These are phyloP conservation scores for Emmonsia crescens DNA, from an alignment of 2,329 filamentous ascomycete species.

Conservation along the genomic window DNA sequence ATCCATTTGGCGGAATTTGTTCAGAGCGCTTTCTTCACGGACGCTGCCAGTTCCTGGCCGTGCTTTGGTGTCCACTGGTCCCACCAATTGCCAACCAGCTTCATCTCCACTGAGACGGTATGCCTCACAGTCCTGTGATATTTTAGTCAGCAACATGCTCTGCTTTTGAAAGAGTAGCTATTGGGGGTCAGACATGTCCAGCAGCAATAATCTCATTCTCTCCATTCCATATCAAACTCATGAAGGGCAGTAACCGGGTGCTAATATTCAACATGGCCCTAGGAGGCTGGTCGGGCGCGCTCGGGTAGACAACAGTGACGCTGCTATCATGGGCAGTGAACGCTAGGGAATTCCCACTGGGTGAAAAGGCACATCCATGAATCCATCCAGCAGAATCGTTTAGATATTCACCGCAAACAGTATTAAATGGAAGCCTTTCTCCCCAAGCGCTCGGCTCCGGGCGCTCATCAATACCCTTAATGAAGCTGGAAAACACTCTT, in stretches of 20 bases:
- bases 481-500: slow-evolving; percentile 85
- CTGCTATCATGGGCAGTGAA: slow-evolving; percentile 94
- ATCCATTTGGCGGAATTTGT: slow-evolving; percentile 99
- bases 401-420: slow-evolving; percentile 89
- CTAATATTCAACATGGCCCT: slow-evolving; percentile 80
- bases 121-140: slow-evolving; percentile 57
- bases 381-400: slow-evolving; percentile 98
- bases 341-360: slow-evolving; percentile 81
- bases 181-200: slow-evolving; percentile 52
- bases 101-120: slow-evolving; percentile 76
- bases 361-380: slow-evolving; percentile 85
- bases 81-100: slow-evolving; percentile 71
- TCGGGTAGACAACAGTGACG: slow-evolving; percentile 91
- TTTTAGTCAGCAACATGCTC: neutral
- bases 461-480: slow-evolving; percentile 83
- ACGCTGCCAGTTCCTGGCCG: slow-evolving; percentile 47
- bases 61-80: slow-evolving; percentile 67
- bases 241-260: slow-evolving; percentile 84
- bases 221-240: slow-evolving; percentile 81
- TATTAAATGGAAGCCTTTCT: slow-evolving; percentile 93
- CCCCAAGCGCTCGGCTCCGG: slow-evolving; percentile 88
- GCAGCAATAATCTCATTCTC: slow-evolving; percentile 93
- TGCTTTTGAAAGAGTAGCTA: neutral
- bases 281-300: slow-evolving; percentile 79
- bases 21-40: slow-evolving; percentile 83